Base-by-base conservation (phyloP, 202 grass and related monocot genomes). In the Musa balbisiana region DNA sequence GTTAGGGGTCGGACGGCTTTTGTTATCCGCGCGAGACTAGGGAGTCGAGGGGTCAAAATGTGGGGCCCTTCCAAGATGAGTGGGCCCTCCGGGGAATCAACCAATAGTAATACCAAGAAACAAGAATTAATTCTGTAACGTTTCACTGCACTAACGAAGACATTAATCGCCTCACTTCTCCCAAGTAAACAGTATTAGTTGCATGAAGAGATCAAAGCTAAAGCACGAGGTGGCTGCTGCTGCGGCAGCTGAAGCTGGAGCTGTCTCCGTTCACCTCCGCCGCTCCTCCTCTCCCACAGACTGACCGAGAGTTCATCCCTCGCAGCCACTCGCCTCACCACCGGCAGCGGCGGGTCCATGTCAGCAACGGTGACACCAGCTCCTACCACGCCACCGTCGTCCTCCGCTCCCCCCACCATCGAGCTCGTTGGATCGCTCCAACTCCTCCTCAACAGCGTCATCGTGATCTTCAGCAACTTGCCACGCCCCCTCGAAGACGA, bases 321-420 rank as follows among this genome's bases (percentile, higher is more conserved):
- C n/a, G 19, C 49, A 43, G 43, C 33, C 33, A 43, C 43, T 10
- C 74, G 74, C 33, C 59, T 77, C 49, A 52, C 58, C 16, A 77
- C 74, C 19, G 74, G 74, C 11, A 77, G 19, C 20, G 74, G 74
- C 21, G 74, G 74, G 23, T 77, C 74, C 67, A 70, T 63, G 0
- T 77, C 59, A 0, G n/a, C 29, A 2, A 77, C 59, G 17, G n/a
- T 25, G 10, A 49, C 10, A 1, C 43, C 23, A 1, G 33, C 33
- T 43, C 33, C 33, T 0, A 43, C 33, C 4, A 43, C 33, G 4
- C 33, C 33, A 43, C 33, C 4, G 33, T 43, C 33, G 33, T 43
- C 33, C 33, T 43, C 33, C 33, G n/a, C 53, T 13, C 1, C 2
- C 21, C 11, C 58, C 3, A 43, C 33, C 33, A 11, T 65, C 60